Evolutionary conservation across 805 yeast genomes (phyloP).

Genomic region (Aciculoconidium aculeatum): DNA sequence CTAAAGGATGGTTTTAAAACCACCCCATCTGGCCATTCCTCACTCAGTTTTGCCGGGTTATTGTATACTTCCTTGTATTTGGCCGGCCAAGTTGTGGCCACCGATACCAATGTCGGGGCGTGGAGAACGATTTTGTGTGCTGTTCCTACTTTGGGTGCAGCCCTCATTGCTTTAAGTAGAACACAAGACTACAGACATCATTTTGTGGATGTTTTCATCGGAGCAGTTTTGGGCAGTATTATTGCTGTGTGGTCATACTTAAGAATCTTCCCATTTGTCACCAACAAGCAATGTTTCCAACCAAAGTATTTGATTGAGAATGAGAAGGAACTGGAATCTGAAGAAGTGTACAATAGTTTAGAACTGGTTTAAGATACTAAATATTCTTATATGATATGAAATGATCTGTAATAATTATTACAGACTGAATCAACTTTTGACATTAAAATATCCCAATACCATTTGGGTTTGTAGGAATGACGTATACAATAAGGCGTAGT

Average conservation of each 20-base stretch:
- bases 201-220: constrained; percentile 75
- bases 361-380: constrained; percentile 1
- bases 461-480: too few relatives aligned
- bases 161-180: constrained; percentile 74
- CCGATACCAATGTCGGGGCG: constrained; percentile 45
- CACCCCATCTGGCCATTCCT: constrained; percentile 79
- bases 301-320: constrained; percentile 3
- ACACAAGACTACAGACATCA: constrained; percentile 94
- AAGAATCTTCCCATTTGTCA: constrained; percentile 44
- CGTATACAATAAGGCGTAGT: too few relatives aligned
- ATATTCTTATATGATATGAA: not conserved
- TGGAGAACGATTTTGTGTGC: constrained; percentile 55
- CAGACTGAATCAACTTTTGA: too few relatives aligned
- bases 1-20: constrained; percentile 73
- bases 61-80: constrained; percentile 62
- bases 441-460: too few relatives aligned
- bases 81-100: constrained; percentile 53
- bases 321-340: constrained; percentile 1
- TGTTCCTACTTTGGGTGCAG: constrained; percentile 63
- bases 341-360: not conserved
- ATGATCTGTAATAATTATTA: too few relatives aligned
- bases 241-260: constrained; percentile 56
- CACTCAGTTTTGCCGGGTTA: constrained; percentile 62
- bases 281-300: constrained; percentile 6
- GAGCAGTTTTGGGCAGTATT: constrained; percentile 58